phyloP scores from a whole-genome alignment of 2,329 filamentous ascomycete species.

The Aspergillus oerlinghausenensis region DNA sequence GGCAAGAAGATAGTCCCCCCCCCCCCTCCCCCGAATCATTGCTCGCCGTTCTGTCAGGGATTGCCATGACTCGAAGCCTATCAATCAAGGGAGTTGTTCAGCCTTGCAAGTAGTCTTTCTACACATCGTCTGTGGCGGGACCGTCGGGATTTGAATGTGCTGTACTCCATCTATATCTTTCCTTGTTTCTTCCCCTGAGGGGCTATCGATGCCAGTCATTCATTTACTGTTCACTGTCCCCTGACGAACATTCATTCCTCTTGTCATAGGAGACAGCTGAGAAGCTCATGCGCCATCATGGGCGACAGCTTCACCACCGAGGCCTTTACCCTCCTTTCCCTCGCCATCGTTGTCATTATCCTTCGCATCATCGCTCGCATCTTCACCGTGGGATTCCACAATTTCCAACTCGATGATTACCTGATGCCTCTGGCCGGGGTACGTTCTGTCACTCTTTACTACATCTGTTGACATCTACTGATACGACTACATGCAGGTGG shows the following conservation, averaged over 20 bases:
- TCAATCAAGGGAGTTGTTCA: background rate
- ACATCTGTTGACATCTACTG: too few relatives aligned
- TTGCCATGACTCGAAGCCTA: background rate
- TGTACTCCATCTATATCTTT: background rate
- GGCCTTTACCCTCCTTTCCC: conserved; percentile 48
- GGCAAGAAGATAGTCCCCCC: background rate
- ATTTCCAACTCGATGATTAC: conserved; percentile 57
- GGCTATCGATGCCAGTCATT: background rate
- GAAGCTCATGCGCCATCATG: conserved; percentile 2
- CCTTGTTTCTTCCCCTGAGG: background rate
- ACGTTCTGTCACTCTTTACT: conserved; percentile 4
- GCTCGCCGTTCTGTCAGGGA: background rate
- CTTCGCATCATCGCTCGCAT: conserved; percentile 50
- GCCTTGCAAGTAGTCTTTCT: background rate
- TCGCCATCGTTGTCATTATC: conserved; percentile 48
- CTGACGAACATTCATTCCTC: background rate
- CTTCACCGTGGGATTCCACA: conserved; percentile 43
- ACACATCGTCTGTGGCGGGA: background rate
- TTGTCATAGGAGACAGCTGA: too few relatives aligned
- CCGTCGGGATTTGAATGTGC: background rate
- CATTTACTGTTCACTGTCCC: background rate
- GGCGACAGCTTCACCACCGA: conserved; percentile 39
- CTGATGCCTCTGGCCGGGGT: conserved; percentile 54
- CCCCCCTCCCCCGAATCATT: background rate
- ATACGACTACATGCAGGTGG: conserved; percentile 30